These are phyloP conservation scores for Quercus ilex DNA, from an alignment of 306 rosid genomes.

Conservation along the genomic window DNA sequence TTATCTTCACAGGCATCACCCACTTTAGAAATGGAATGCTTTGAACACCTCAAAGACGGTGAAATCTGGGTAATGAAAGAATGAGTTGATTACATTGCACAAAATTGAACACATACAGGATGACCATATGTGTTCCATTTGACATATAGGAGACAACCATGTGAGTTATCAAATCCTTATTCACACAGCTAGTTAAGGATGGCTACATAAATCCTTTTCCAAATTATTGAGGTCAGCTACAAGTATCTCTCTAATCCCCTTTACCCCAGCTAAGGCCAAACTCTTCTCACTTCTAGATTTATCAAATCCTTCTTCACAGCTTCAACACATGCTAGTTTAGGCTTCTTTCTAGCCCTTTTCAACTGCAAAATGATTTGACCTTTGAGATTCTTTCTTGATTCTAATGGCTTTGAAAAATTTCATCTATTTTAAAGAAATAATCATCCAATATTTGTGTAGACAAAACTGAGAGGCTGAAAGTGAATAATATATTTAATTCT, in stretches of 20 bases:
- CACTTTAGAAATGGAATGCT: conserved; percentile 23
- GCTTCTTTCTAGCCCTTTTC: not conserved
- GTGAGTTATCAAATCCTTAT: not conserved
- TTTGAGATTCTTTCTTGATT: not conserved
- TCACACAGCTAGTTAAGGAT: not conserved
- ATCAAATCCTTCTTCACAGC: not conserved
- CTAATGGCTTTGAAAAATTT: not conserved
- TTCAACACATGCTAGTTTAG: not conserved
- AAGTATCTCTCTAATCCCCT: not conserved
- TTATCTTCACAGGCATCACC: conserved; percentile 16
- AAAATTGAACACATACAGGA: not conserved
- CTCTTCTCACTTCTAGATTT: not conserved
- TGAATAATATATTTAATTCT: not conserved
- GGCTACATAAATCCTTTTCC: not conserved
- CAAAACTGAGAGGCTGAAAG: not conserved
- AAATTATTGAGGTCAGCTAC: not conserved
- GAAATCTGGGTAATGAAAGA: conserved; percentile 21
- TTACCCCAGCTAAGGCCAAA: not conserved
- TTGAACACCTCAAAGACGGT: conserved; percentile 30
- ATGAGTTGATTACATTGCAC: not conserved
- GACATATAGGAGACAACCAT: not conserved
- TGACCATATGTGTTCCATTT: not conserved
- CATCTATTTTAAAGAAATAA: not conserved
- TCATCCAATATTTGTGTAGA: not conserved
- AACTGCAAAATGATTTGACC: not conserved